Percentiles rank a stretch among this genome's conserved stretches.
Conservation (phyloP, 2,329 filamentous ascomycete species). For the Ceratocystis huliohia region DNA sequence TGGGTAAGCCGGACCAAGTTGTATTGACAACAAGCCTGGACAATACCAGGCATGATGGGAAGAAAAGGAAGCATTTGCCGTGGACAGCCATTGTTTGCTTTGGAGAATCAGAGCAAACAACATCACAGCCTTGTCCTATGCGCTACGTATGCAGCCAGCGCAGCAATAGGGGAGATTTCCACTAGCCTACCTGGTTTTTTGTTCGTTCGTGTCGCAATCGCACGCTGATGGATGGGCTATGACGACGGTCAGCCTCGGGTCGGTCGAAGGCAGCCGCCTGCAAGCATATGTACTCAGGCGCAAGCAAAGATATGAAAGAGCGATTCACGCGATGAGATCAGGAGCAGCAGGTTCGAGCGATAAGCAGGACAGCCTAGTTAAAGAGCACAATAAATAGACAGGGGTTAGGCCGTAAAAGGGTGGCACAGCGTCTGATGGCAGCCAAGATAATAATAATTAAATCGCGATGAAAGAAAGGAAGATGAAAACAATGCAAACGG, state of each 20-base stretch:
- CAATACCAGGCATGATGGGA: background rate
- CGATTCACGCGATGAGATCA: background rate
- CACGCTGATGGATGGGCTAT: background rate
- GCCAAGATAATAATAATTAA: background rate
- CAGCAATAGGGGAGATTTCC: background rate
- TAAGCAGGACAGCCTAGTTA: background rate
- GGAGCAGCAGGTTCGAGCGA: background rate
- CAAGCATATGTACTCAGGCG: background rate
- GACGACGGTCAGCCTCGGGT: background rate
- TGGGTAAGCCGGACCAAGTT: background rate
- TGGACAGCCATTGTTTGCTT: background rate
- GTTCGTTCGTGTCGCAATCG: background rate
- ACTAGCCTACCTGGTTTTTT: background rate
- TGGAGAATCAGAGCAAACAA: background rate
- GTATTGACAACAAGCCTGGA: slow-evolving; percentile 1
- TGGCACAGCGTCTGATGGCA: background rate
- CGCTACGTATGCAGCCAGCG: background rate
- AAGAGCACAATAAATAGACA: background rate
- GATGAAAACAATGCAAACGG: background rate
- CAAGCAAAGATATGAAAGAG: background rate
- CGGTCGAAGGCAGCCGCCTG: background rate
- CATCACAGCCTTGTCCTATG: background rate
- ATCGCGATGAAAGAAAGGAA: background rate
- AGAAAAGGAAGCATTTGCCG: slow-evolving; percentile 9
- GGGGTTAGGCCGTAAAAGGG: background rate